Percentiles rank a stretch among this genome's conserved stretches.
Evolutionary conservation across 306 rosid species (phyloP).

Genomic region (Elaeagnus macrophylla): DNA sequence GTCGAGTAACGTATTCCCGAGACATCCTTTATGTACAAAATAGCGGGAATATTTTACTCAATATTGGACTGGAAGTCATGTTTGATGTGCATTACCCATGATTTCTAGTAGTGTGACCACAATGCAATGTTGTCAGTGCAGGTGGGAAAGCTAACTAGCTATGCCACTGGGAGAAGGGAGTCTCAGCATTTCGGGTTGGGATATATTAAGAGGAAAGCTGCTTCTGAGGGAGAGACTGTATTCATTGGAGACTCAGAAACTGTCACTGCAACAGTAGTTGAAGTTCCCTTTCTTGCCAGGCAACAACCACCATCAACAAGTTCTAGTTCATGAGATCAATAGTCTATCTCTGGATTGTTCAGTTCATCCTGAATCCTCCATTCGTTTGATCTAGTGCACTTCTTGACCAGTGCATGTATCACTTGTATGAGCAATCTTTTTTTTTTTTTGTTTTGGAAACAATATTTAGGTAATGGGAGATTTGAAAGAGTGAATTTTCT

Average conservation of each 20-base stretch:
- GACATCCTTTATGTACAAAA: no score
- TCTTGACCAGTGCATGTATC: slow-evolving; percentile 4
- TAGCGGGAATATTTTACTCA: no score
- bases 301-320: slow-evolving; percentile 43
- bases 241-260: slow-evolving; percentile 39
- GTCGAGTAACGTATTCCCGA: no score
- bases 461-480: no score
- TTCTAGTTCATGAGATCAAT: slow-evolving; percentile 26
- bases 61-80: no score
- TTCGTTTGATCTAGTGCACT: not conserved
- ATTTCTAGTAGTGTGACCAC: slow-evolving; percentile 3
- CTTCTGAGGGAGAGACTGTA: slow-evolving; percentile 52
- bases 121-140: slow-evolving; percentile 21
- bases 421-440: no score
- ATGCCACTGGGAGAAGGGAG: slow-evolving; percentile 57
- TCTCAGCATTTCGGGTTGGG: slow-evolving; percentile 69
- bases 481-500: no score
- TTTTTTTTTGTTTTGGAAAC: no score
- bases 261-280: slow-evolving; percentile 51
- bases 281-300: slow-evolving; percentile 66
- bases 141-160: slow-evolving; percentile 90
- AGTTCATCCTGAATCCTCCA: not conserved
- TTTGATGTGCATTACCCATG: no score
- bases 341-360: not conserved
- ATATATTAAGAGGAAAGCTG: slow-evolving; percentile 71